Conservation (phyloP, 768 basidiomycete species). For the Scleroderma citrinum region DNA sequence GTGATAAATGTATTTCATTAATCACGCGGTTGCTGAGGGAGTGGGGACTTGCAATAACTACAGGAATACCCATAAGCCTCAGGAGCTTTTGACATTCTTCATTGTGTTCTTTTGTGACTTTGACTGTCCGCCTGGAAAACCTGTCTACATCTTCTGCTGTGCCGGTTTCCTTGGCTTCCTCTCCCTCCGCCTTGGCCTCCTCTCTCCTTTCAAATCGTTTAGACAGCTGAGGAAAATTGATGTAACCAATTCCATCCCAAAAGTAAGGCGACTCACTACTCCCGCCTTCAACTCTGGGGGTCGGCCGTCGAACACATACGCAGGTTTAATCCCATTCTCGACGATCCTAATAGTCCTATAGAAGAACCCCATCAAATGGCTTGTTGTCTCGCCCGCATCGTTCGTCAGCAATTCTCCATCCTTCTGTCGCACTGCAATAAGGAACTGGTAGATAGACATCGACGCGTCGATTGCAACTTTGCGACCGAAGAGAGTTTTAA, state of each 20-base stretch:
- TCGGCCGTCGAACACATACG: slow-evolving; percentile 97
- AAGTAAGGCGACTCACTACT: slow-evolving; percentile 58
- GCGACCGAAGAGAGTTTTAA: slow-evolving; percentile 95
- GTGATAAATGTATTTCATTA: not conserved
- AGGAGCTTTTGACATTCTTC: slow-evolving; percentile 89
- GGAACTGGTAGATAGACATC: slow-evolving; percentile 95
- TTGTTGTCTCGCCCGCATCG: slow-evolving; percentile 96
- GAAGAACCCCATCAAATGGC: slow-evolving; percentile 98
- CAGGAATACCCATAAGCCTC: slow-evolving; percentile 94
- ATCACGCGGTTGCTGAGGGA: not conserved
- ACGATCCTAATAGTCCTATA: slow-evolving; percentile 96
- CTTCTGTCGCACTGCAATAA: slow-evolving; percentile 93
- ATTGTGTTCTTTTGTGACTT: slow-evolving; percentile 93
- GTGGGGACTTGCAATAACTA: slow-evolving; percentile 64
- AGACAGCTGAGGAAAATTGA: slow-evolving; percentile 56
- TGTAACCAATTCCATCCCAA: not conserved
- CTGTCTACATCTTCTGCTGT: slow-evolving; percentile 91
- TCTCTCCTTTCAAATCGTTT: slow-evolving; percentile 90
- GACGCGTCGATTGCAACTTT: slow-evolving; percentile 99
- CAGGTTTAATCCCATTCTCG: slow-evolving; percentile 97
- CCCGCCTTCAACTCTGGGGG: slow-evolving; percentile 96
- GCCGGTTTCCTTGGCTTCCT: slow-evolving; percentile 95
- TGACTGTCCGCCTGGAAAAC: slow-evolving; percentile 85
- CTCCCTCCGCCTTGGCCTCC: slow-evolving; percentile 91
- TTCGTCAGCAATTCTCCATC: slow-evolving; percentile 97